Percentiles rank a stretch among this genome's conserved stretches.
Conservation (phyloP, 768 basidiomycete species). For the Boletellus ananiceps region DNA sequence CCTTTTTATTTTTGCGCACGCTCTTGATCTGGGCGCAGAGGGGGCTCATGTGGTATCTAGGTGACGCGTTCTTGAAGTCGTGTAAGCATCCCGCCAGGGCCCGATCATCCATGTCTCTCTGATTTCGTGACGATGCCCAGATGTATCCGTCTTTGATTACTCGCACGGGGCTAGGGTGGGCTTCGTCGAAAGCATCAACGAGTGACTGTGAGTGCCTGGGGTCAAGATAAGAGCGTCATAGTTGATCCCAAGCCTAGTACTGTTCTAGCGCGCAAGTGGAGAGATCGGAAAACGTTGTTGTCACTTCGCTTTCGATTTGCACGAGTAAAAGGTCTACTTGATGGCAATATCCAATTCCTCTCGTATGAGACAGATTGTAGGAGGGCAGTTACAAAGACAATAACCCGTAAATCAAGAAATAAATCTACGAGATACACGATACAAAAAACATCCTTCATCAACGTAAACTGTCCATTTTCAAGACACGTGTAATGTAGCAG, state of each 20-base stretch:
- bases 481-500: no score
- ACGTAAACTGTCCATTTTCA: no score
- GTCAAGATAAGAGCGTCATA: neutral
- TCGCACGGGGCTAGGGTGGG: conserved; percentile 51
- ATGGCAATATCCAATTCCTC: no score
- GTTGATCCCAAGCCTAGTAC: neutral
- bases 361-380: neutral
- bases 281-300: no score
- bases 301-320: no score
- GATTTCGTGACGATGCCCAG: conserved; percentile 27
- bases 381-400: neutral
- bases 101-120: neutral
- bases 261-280: no score
- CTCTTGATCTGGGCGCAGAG: neutral
- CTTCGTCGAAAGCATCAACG: conserved; percentile 50
- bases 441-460: neutral
- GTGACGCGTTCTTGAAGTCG: conserved; percentile 62
- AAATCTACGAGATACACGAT: conserved; percentile 9
- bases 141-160: conserved; percentile 62
- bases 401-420: neutral
- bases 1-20: neutral
- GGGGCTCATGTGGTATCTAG: conserved; percentile 20
- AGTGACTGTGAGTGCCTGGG: neutral
- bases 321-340: no score
- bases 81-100: conserved; percentile 36